Base-by-base conservation (phyloP, 805 yeast species). In the Diddensiella santjacobensis region DNA sequence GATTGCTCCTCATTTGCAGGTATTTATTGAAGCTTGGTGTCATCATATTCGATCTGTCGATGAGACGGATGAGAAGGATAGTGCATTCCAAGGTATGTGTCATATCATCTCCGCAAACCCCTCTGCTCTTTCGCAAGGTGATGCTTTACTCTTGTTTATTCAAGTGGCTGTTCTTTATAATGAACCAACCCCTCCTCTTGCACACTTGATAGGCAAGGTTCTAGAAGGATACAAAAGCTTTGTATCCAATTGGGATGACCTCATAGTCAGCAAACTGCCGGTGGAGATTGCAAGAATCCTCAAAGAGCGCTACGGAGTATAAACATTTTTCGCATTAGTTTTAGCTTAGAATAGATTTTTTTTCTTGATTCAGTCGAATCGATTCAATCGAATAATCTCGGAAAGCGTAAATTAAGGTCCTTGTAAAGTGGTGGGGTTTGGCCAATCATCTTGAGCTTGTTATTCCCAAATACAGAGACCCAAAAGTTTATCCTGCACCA, bases 31-130 rank as follows among this genome's bases (percentile, higher is more conserved):
- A 40, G 72, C 73, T 29, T 91, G 97, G 97, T 79, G 89, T 55
- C 69, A 77, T 22, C 78, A 77, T 38, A 81, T 87, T 73, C 65
- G 75, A 57, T 77, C 77, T 53, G 71, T 88, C 47, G 83, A 80
- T 38, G 93, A 87, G 55, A 82, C 89, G 49, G 85, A 82, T 45
- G 99, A 93, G 65, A 93, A 93, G 67, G 95, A 87, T 53, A 76
- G 89, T 8, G 84, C 95, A 1, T 87, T 85, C 62, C 74, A 75
- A 57, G 99, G 99, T 2, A 84, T 93, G 80, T 75, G 89, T 61
- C 78, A 77, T 48, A 76, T 81, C 24, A 71, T 91, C 15, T 72
- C 74, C 31, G 63, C 67, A n/a, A 82, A 84, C 59, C 96, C 96
- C 1, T 73, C 75, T 29, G 84, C 81, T 0, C 68, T 87, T 40